A percentile compares a stretch with the other conserved stretches of the same genome.
phyloP scores from a whole-genome alignment of 257 asterid species.

The Lithospermum erythrorhizon region DNA sequence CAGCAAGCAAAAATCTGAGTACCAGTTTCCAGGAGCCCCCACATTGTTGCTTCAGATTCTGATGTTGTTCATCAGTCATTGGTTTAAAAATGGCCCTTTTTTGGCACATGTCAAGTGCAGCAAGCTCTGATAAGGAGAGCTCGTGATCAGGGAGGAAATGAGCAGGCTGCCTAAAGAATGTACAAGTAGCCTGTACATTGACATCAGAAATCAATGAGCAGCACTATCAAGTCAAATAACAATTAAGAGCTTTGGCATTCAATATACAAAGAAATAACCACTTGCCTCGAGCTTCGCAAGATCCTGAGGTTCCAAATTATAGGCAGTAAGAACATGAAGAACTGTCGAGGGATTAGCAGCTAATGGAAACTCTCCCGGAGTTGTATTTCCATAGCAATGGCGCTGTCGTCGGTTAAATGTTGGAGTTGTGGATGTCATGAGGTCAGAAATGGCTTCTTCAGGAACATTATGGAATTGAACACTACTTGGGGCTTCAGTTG shows the following conservation, averaged over 20 bases:
- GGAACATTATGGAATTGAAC: constrained; percentile 60
- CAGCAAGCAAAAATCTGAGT: constrained; percentile 79
- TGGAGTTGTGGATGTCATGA: constrained; percentile 35
- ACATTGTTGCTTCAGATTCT: constrained; percentile 53
- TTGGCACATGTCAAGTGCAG: constrained; percentile 96
- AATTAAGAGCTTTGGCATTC: not conserved
- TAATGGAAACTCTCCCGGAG: constrained; percentile 94
- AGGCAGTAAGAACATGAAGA: constrained; percentile 85
- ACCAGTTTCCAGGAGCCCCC: constrained; percentile 98
- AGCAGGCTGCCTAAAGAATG: constrained; percentile 88
- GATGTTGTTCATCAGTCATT: constrained; percentile 51
- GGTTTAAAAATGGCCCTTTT: constrained; percentile 86
- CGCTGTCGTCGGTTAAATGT: constrained; percentile 52
- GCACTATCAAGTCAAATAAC: constrained; percentile 50
- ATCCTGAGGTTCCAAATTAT: constrained; percentile 80
- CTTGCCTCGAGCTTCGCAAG: constrained; percentile 99
- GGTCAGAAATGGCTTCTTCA: constrained; percentile 51
- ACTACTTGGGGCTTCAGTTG: constrained; percentile 62
- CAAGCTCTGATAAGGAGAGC: constrained; percentile 94
- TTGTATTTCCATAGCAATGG: constrained; percentile 67
- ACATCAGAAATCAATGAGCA: constrained; percentile 40
- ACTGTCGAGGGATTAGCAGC: constrained; percentile 91
- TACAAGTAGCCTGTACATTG: constrained; percentile 78
- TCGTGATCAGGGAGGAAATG: constrained; percentile 60
- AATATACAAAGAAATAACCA: constrained; percentile 12